Evolutionary conservation across 1,284 basidiomycete genomes (phyloP), one percentile per base, ranked within the genome.

Genomic region (Leccinum pachyderme): DNA sequence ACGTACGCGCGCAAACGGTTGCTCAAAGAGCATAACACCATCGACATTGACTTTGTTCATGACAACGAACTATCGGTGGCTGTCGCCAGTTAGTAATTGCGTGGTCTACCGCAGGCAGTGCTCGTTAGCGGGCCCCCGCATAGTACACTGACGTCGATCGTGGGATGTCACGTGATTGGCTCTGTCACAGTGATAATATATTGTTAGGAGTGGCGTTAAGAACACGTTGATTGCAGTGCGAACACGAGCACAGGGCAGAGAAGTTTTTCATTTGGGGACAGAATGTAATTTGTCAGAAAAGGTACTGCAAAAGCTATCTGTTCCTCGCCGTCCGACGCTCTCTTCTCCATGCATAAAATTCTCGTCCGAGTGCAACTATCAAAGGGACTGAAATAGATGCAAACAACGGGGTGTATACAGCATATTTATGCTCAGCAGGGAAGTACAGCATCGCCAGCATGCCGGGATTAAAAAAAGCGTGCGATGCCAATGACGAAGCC

Each of bases 371-470:
- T 0, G 91, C 85, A 1, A 91, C 84, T 5, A 93, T 54, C 49
- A 98, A 73, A 5, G 94, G 93, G 22, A 96, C 88, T 4, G 90
- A 78, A 27, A 93, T 81, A 51, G 92, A 94, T 3, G 91, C 94
- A 67, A 98, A 96, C 22, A 98, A 74, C 0, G 95, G 95, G 0
- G 91, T 89, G 70, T 97, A 97, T 4, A 98, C 91, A 1, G 94
- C 94, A 69, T 94, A 93, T 69, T 91, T 96, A 76, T 97, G 95
- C 68, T 97, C 94, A 27, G 92, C 87, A 25, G 95, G 95, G 73
- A 99, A 99, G 72, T 99, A 99, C 25, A 99, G 79, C 65, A 98
- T 73, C 6, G 91, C 95, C 62, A 99, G 77, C 95, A 99, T 98
- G 33, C 87, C 89, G 0, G 95, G 97, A 70, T 95, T 93, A 76